Conservation (phyloP, 306 rosid species). For the Cicer cuneatum region DNA sequence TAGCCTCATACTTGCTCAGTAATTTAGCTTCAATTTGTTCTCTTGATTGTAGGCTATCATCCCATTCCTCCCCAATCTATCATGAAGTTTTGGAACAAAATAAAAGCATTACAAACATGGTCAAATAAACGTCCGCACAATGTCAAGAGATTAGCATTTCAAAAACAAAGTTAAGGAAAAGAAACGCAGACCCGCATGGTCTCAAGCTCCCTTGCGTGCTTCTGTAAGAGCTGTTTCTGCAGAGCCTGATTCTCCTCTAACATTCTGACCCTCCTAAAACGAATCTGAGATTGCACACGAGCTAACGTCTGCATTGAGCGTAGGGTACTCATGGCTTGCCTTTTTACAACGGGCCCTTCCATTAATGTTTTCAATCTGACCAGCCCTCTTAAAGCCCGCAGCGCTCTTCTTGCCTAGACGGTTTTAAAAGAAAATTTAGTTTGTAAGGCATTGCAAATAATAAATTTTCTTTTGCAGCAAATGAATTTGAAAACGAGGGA, state of each 20-base stretch:
- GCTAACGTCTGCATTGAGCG: slow-evolving; percentile 93
- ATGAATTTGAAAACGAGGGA: background rate
- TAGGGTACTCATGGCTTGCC: slow-evolving; percentile 88
- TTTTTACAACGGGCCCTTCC: slow-evolving; percentile 88
- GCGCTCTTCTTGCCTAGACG: slow-evolving; percentile 86
- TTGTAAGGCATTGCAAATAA: slow-evolving; percentile 34
- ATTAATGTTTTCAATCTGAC: slow-evolving; percentile 84
- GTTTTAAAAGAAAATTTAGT: slow-evolving; percentile 35
- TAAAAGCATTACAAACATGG: slow-evolving; percentile 35
- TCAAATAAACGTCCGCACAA: slow-evolving; percentile 15
- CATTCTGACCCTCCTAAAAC: slow-evolving; percentile 87
- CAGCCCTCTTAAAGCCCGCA: slow-evolving; percentile 89
- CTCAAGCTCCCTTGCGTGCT: slow-evolving; percentile 90
- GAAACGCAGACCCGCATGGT: slow-evolving; percentile 69
- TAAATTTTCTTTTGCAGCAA: slow-evolving; percentile 16
- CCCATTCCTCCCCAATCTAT: slow-evolving; percentile 99
- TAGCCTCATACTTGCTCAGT: slow-evolving; percentile 84
- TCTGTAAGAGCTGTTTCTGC: slow-evolving; percentile 88
- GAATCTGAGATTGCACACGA: slow-evolving; percentile 94
- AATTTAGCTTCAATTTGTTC: slow-evolving; percentile 92
- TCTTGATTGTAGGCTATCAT: slow-evolving; percentile 91
- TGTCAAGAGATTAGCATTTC: slow-evolving; percentile 3
- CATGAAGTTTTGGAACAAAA: slow-evolving; percentile 39
- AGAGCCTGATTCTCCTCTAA: slow-evolving; percentile 95
- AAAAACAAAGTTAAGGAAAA: slow-evolving; percentile 35